Base-by-base conservation (phyloP, 2,329 filamentous ascomycete genomes). In the Colletotrichum aenigma region DNA sequence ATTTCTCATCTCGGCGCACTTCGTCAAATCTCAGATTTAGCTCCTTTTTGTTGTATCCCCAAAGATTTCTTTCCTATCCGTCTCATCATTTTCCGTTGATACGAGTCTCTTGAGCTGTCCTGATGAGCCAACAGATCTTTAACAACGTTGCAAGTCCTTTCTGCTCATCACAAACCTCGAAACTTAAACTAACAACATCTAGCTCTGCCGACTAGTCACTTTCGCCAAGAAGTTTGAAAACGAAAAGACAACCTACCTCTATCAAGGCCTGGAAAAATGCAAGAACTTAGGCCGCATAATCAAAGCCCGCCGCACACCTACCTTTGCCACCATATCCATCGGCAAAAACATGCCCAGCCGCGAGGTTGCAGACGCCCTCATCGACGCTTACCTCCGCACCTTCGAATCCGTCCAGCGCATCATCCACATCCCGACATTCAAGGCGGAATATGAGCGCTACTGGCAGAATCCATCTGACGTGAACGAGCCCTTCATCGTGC, bases 401-500 rank as follows among this genome's bases (percentile, higher is more conserved):
- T 87, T 90, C 56, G 91, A 93, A 78, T 88, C 89, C 2, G 87
- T 90, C 18, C 87, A 90, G 76, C 87, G 92, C 4, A 86, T 93
- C 28, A 74, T 93, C 10, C 89, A 93, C 79, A 80, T 90, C 1
- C 91, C 91, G 0, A 88, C 87, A 0, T 93, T 93, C 76, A 83
- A 86, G 60, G 84, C 84, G 13, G 88, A 91, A 36, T 93, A 92
- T 77, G 84, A 86, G 12, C 79, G 81, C 4, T 89, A 88, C 80
- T 91, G 88, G 88, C 81, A 85, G 36, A 84, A 85, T 18, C 85
- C 86, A 0, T 78, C 81, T 24, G 81, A 82, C 0, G 83, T 85
- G 3, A 87, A 84, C 34, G 79, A 83, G 18, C 81, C 83, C 8
- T 91, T 91, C 78, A 69, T 89, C 10, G 85, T 91, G n/a, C 88